phyloP scores from a whole-genome alignment of 2,329 filamentous ascomycete genomes.

The Aureobasidium sp. region DNA sequence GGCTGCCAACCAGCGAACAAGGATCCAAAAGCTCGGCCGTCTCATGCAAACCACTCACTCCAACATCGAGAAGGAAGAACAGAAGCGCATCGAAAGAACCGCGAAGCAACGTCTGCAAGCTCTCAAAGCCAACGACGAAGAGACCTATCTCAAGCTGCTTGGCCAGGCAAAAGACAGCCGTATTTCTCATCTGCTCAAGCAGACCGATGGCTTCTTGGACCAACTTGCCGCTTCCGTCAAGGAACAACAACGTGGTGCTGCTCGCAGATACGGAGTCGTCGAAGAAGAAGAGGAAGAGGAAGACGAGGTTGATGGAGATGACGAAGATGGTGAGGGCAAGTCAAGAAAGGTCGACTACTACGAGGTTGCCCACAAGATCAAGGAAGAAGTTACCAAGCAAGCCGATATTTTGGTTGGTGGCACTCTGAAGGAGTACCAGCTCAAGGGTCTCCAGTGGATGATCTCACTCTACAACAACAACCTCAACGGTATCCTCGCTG shows the following conservation, averaged over 20 bases:
- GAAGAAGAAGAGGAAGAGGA: conserved; percentile 42
- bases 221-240: conserved; percentile 94
- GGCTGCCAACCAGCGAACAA: conserved; percentile 60
- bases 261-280: conserved; percentile 64
- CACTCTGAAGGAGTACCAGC: conserved; percentile 89
- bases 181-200: conserved; percentile 93
- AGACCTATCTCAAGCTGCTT: conserved; percentile 94
- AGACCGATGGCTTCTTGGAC: conserved; percentile 95
- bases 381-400: conserved; percentile 82
- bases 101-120: conserved; percentile 99
- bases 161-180: conserved; percentile 98
- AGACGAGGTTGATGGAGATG: conserved; percentile 55
- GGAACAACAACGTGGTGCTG: conserved; percentile 78
- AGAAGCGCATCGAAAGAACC: conserved; percentile 94
- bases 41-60: conserved; percentile 86
- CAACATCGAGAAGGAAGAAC: conserved; percentile 97
- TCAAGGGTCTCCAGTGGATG: conserved; percentile 99
- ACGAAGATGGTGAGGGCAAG: conserved; percentile 59
- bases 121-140: conserved; percentile 97
- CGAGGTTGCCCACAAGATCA: conserved; percentile 90
- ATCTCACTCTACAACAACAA: conserved; percentile 99
- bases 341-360: conserved; percentile 94
- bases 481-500: conserved; percentile 94
- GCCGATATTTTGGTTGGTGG: conserved; percentile 84
- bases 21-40: conserved; percentile 78